Evolutionary conservation across 495 filamentous ascomycete species (phyloP), one percentile per base, ranked within the genome.

Genomic region (Alectoria sarmentosa): DNA sequence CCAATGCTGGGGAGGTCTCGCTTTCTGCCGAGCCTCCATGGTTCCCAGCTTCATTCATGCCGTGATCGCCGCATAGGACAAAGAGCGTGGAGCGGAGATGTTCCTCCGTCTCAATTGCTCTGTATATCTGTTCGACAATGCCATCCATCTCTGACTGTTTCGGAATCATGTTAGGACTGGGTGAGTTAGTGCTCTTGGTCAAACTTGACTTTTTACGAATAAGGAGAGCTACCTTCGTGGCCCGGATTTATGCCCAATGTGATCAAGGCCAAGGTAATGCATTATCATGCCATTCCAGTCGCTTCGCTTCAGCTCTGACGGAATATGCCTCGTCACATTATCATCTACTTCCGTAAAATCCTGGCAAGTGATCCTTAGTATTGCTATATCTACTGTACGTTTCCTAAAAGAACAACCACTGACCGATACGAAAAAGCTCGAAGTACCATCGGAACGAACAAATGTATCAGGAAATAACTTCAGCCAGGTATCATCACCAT

Each of bases 31-130:
- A 96, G 10, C 93, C 94, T 15, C 94, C 94, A 73, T 99, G 94
- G 70, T 98, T 98, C 5, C 94, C 94, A 44, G 91, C 94, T 69
- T 98, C 94, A 70, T 97, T 99, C 94, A 99, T 99, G 26, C 94
- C 94, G 73, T 99, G 94, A 72, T 99, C 94, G 52, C 94, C 94
- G 62, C 86, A 90, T 11, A 99, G 76, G 3, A 99, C 84, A 59
- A 99, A 82, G 21, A 98, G 79, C 5, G 93, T 91, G 26, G 86
- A 88, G 42, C 83, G 70, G 3, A 96, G 83, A 74, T 96, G 88
- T 6, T 77, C 67, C 48, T 90, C 72, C 2, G 77, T 79, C 70
- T 87, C 82, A 62, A 98, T 88, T 4, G 90, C 88, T 28, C 79
- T 79, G 69, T 90, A 97, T 41, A 98, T 88, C 58, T 84, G 76